Conservation (phyloP, 1,284 basidiomycete genomes). For the Melanopsichium pennsylvanicum region DNA sequence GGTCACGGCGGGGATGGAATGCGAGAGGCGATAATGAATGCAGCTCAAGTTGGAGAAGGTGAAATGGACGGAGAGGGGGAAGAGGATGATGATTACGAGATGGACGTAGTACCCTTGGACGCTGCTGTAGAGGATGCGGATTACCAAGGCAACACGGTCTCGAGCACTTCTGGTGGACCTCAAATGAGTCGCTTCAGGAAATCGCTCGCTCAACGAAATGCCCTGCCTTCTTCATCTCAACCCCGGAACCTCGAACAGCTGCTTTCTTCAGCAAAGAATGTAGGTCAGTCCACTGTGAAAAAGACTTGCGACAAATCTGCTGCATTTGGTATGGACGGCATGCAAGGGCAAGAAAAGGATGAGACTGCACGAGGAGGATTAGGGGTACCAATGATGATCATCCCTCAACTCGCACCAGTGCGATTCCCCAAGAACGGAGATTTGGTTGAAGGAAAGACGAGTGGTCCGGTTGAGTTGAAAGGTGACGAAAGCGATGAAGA, state of each 20-base stretch:
- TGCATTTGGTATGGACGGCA: conserved; percentile 29
- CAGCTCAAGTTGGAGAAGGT: conserved; percentile 1
- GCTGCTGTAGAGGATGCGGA: conserved; percentile 41
- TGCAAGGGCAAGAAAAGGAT: not conserved
- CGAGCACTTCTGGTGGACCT: conserved; percentile 7
- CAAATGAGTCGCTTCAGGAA: conserved; percentile 53
- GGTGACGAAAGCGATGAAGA: conserved; percentile 55
- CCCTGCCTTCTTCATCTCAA: not conserved
- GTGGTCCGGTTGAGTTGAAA: conserved; percentile 40
- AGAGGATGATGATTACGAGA: conserved; percentile 42
- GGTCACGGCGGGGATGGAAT: not conserved
- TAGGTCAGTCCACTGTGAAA: conserved; percentile 17
- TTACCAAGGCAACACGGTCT: conserved; percentile 33
- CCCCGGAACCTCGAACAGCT: conserved; percentile 27
- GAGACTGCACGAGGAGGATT: no score
- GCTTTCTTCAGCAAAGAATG: conserved; percentile 37
- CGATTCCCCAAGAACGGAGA: conserved; percentile 46
- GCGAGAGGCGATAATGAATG: conserved; percentile 7
- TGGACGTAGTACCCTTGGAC: conserved; percentile 45
- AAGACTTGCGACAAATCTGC: not conserved
- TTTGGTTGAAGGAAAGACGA: conserved; percentile 18
- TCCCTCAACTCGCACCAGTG: conserved; percentile 46
- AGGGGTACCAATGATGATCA: conserved; percentile 46
- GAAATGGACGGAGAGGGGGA: conserved; percentile 4
- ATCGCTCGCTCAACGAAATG: conserved; percentile 14